Percentiles rank a stretch among this genome's conserved stretches.
Evolutionary conservation across 441 rosid genomes (phyloP).

Genomic region (Adansonia madagascariensis): DNA sequence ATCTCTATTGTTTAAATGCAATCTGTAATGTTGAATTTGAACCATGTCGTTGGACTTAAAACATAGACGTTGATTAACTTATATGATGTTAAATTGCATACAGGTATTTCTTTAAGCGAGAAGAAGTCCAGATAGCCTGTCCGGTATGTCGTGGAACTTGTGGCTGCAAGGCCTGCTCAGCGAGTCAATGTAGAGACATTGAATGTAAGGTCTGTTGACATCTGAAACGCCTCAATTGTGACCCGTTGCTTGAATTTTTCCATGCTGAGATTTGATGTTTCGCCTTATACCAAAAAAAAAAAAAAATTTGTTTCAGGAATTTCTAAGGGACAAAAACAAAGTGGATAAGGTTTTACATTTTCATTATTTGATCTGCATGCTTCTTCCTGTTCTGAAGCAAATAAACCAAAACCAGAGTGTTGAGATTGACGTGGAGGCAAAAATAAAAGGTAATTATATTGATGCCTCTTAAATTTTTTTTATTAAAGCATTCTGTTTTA

Average conservation of each 20-base stretch:
- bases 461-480: slow-evolving; percentile 14
- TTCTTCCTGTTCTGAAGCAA: slow-evolving; percentile 86
- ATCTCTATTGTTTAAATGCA: neutral
- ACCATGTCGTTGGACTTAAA: slow-evolving; percentile 19
- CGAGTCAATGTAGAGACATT: slow-evolving; percentile 54
- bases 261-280: slow-evolving; percentile 26
- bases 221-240: slow-evolving; percentile 33
- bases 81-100: slow-evolving; percentile 34
- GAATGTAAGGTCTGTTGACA: slow-evolving; percentile 84
- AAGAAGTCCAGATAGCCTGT: slow-evolving; percentile 75
- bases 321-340: slow-evolving; percentile 55
- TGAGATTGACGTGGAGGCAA: slow-evolving; percentile 76
- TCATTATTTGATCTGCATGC: slow-evolving; percentile 91
- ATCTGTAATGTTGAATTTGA: neutral
- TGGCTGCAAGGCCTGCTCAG: slow-evolving; percentile 75
- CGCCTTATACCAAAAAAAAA: slow-evolving; percentile 21
- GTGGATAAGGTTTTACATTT: slow-evolving; percentile 75
- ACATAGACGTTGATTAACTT: slow-evolving; percentile 15
- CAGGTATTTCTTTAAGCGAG: slow-evolving; percentile 65
- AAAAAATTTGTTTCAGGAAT: slow-evolving; percentile 60
- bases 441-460: slow-evolving; percentile 57
- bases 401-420: slow-evolving; percentile 65
- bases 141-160: slow-evolving; percentile 89
- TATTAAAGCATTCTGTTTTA: slow-evolving; percentile 5
- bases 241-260: slow-evolving; percentile 25